Evolutionary conservation across 108 stramenopile species (phyloP), one percentile per base, ranked within the genome.

Genomic region (Cyclostephanos tholiformis): DNA sequence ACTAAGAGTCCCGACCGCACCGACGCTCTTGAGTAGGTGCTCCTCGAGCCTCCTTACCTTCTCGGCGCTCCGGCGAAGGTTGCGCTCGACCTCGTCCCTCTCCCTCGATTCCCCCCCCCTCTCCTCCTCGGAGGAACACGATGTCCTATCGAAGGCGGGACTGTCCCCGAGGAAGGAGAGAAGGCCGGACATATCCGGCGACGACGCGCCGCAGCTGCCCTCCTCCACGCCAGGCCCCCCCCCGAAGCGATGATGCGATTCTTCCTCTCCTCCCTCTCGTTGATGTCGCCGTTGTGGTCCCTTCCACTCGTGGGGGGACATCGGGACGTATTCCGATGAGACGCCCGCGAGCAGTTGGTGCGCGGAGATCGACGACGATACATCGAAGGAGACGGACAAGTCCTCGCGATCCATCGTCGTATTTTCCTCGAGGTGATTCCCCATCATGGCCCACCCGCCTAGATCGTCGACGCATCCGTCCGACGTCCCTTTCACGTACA

Each of bases 401-500:
- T 61, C 46, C 13, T 53, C 29, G 0, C 35, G 9, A 10, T 63
- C 25, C 23, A 48, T n/a, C 6, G 48, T 23, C 5, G 56, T 38
- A 1, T 49, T 55, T 32, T 77, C 76, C 38, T 77, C 43, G 16
- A 77, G 17, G 32, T 71, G 69, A 77, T 70, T 64, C 12, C 69
- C 77, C 77, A 77, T 19, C 77, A 77, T 77, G 69, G 70, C 77
- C 63, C 63, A 77, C 0, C 65, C 56, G 23, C 17, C 52, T 8
- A 53, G 7, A 41, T 41, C 8, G 8, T 41, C 29, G 19, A 19
- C 39, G 5, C 25, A 22, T 65, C 17, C 41, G 26, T 46, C 64
- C 27, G 23, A 44, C 26, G 25, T 14, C 41, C 41, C n/a, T n/a
- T n/a, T n/a, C n/a, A n/a, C n/a, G n/a, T n/a, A n/a, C n/a, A n/a